phyloP scores from a whole-genome alignment of 2,329 filamentous ascomycete genomes.

The Diplodia sapinea region DNA sequence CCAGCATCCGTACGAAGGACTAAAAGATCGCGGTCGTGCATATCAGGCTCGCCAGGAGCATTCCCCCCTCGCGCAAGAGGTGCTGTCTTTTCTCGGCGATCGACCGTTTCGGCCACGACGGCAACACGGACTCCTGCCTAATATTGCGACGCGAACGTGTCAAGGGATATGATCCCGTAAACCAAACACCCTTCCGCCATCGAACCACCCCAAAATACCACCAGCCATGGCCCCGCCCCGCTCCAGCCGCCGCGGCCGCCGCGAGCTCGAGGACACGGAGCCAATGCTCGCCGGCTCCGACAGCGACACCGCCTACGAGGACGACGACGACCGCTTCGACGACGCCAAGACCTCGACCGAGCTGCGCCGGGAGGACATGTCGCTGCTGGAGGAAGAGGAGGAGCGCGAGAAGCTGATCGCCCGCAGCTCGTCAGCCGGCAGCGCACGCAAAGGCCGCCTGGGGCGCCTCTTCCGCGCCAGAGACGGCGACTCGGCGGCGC shows the following conservation, averaged over 20 bases:
- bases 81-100: neutral
- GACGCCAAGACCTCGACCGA: constrained; percentile 45
- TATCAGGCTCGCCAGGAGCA: neutral
- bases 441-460: constrained; percentile 34
- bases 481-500: constrained; percentile 36
- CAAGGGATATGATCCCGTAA: constrained; percentile 21
- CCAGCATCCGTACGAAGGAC: neutral
- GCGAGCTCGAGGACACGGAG: constrained; percentile 55
- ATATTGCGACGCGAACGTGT: constrained; percentile 23
- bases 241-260: constrained; percentile 86
- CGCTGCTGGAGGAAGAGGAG: constrained; percentile 54
- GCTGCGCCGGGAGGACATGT: constrained; percentile 44
- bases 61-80: neutral
- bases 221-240: constrained; percentile 62
- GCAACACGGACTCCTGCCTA: constrained; percentile 20
- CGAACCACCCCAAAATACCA: neutral
- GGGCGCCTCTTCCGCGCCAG: constrained; percentile 41
- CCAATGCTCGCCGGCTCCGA: constrained; percentile 42
- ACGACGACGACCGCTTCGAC: constrained; percentile 39
- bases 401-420: constrained; percentile 53
- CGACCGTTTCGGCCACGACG: constrained; percentile 18
- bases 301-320: constrained; percentile 37
- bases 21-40: neutral
- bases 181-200: neutral
- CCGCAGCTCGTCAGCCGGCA: constrained; percentile 33